phyloP scores from a whole-genome alignment of 306 rosid species.

The Casuarina cunninghamiana region DNA sequence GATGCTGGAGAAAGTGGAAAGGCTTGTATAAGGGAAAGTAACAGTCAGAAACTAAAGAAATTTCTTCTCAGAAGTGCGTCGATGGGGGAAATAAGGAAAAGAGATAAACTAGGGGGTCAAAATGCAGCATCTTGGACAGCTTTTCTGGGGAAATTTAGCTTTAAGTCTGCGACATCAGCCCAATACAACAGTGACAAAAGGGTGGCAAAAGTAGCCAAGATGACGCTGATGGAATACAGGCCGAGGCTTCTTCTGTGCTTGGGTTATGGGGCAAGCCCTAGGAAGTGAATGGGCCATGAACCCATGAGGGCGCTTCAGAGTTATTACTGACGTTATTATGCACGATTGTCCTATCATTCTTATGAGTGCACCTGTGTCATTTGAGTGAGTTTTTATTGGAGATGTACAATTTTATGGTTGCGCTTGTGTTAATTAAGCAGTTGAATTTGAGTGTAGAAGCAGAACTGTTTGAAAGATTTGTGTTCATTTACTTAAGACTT shows the following conservation, averaged over 20 bases:
- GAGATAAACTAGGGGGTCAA: slow-evolving; percentile 33
- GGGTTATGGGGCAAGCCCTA: slow-evolving; percentile 39
- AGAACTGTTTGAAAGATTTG: too few species aligned
- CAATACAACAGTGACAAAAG: slow-evolving; percentile 26
- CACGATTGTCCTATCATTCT: not conserved
- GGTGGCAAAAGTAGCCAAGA: slow-evolving; percentile 31
- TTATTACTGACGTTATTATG: too few species aligned
- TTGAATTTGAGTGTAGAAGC: not conserved
- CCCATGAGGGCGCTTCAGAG: too few species aligned
- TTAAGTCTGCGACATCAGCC: slow-evolving; percentile 26
- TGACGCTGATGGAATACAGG: slow-evolving; percentile 39
- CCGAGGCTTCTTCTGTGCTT: slow-evolving; percentile 52
- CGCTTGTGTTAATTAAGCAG: not conserved
- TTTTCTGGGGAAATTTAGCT: slow-evolving; percentile 42
- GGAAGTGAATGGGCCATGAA: slow-evolving; percentile 22
- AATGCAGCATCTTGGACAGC: slow-evolving; percentile 25
- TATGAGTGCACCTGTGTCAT: not conserved
- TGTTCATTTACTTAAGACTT: too few species aligned
- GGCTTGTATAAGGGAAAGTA: slow-evolving; percentile 32
- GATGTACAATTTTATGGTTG: not conserved
- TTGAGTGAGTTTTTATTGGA: too few species aligned
- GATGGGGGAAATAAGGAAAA: slow-evolving; percentile 18
- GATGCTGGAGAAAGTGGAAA: slow-evolving; percentile 29
- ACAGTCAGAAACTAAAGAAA: slow-evolving; percentile 37
- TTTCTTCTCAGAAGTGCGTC: slow-evolving; percentile 36